phyloP scores from a whole-genome alignment of 2,329 filamentous ascomycete species.

The Aspergillus alliaceus region DNA sequence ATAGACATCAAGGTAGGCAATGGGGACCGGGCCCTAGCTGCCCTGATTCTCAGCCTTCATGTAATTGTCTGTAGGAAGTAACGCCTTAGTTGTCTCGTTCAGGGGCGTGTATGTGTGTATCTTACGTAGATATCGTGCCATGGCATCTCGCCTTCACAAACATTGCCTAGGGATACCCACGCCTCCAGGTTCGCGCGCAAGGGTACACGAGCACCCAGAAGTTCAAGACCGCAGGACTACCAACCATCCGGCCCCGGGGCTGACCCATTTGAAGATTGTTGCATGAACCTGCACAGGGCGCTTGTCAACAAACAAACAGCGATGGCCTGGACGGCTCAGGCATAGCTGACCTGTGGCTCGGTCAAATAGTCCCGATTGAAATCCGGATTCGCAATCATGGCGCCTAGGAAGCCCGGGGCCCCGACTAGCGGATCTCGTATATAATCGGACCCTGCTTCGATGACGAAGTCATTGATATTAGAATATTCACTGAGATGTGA shows the following conservation, averaged over 20 bases:
- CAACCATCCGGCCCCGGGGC: slow-evolving; percentile 51
- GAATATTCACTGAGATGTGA: slow-evolving; percentile 30
- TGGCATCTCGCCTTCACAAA: slow-evolving; percentile 45
- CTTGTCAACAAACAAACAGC: background rate
- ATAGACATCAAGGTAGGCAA: slow-evolving; percentile 32
- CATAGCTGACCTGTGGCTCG: slow-evolving; percentile 22
- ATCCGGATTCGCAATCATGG: slow-evolving; percentile 22
- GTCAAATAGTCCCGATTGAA: slow-evolving; percentile 28
- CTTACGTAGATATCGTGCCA: slow-evolving; percentile 54
- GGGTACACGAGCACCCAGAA: slow-evolving; percentile 31
- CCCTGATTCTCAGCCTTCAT: slow-evolving; percentile 20
- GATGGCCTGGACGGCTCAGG: background rate
- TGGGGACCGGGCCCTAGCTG: slow-evolving; percentile 18
- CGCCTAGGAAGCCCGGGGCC: slow-evolving; percentile 21
- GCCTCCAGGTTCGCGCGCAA: slow-evolving; percentile 42
- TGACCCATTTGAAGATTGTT: slow-evolving; percentile 43
- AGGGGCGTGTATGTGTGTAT: slow-evolving; percentile 29
- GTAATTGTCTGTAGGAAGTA: slow-evolving; percentile 16
- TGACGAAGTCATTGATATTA: slow-evolving; percentile 23
- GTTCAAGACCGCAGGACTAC: slow-evolving; percentile 50
- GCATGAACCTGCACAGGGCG: slow-evolving; percentile 24
- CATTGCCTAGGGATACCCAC: slow-evolving; percentile 48
- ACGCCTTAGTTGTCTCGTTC: slow-evolving; percentile 19
- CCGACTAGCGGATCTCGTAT: slow-evolving; percentile 24
- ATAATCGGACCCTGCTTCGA: slow-evolving; percentile 28